phyloP scores from a whole-genome alignment of 2,329 filamentous ascomycete species.

The Exophiala dermatitidis region DNA sequence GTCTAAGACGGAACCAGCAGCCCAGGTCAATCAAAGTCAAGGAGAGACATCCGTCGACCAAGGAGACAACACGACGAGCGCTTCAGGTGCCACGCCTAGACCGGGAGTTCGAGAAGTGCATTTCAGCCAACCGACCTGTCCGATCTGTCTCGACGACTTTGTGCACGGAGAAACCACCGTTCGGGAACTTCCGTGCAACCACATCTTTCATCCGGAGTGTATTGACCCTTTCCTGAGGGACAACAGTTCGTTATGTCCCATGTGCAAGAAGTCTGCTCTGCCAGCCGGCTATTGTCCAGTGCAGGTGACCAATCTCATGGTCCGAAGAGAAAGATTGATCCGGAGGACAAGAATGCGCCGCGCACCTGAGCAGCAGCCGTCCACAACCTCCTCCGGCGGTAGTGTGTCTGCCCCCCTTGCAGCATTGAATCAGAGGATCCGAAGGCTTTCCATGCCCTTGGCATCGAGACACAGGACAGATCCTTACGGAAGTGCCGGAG shows the following conservation, averaged over 20 bases:
- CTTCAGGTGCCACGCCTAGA: constrained; percentile 1
- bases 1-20: constrained; percentile 9
- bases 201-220: constrained; percentile 89
- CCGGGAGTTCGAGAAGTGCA: constrained; percentile 27
- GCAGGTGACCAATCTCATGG: constrained; percentile 76
- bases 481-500: constrained; percentile 2
- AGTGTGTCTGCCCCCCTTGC: constrained; percentile 6
- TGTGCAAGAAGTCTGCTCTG: constrained; percentile 80
- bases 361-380: neutral
- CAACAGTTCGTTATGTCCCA: constrained; percentile 78
- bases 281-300: constrained; percentile 59
- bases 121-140: constrained; percentile 70
- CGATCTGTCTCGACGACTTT: constrained; percentile 85
- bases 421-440: constrained; percentile 6
- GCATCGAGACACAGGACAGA: neutral
- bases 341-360: constrained; percentile 32
- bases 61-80: constrained; percentile 1
- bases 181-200: constrained; percentile 77
- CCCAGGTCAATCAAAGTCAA: neutral
- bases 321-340: constrained; percentile 67
- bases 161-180: constrained; percentile 63
- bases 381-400: neutral
- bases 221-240: constrained; percentile 75
- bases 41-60: constrained; percentile 1
- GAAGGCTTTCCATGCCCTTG: constrained; percentile 8